Conservation (phyloP, 202 grass and related monocot genomes). For the Bolboschoenoplectus hybrid region DNA sequence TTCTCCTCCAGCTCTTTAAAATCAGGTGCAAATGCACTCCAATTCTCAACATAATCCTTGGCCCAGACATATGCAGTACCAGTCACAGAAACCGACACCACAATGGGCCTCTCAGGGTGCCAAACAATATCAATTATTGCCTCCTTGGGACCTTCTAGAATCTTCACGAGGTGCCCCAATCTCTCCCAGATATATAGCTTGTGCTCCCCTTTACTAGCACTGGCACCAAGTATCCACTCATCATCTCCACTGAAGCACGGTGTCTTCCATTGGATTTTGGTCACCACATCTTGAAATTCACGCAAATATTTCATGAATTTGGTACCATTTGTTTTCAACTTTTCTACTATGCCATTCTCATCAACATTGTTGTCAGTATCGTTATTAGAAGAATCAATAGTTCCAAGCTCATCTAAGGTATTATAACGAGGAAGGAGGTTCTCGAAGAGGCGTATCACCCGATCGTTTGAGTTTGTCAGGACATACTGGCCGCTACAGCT, state of each 20-base stretch:
- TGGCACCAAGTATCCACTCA: constrained; percentile 96
- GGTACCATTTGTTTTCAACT: constrained; percentile 74
- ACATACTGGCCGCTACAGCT: constrained; percentile 87
- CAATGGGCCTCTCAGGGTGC: constrained; percentile 83
- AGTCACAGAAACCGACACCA: constrained; percentile 81
- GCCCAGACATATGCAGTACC: constrained; percentile 89
- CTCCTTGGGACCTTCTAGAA: constrained; percentile 99
- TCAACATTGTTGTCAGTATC: constrained; percentile 37
- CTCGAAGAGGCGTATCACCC: constrained; percentile 88
- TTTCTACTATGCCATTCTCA: constrained; percentile 53
- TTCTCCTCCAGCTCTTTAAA: constrained; percentile 95
- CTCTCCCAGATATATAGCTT: constrained; percentile 90
- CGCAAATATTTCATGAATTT: constrained; percentile 73
- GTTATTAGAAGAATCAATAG: constrained; percentile 21
- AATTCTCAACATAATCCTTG: constrained; percentile 95
- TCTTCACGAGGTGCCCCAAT: constrained; percentile 86
- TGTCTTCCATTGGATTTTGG: constrained; percentile 97
- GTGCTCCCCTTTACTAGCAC: constrained; percentile 97
- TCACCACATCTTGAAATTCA: constrained; percentile 84
- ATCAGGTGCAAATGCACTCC: constrained; percentile 99
- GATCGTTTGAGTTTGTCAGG: constrained; percentile 93
- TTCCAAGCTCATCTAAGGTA: constrained; percentile 66
- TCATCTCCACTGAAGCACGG: constrained; percentile 96
- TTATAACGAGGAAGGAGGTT: constrained; percentile 74
- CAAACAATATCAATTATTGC: constrained; percentile 95